Base-by-base conservation (phyloP, 176 grass and related monocot species). In the Zea luxurians region DNA sequence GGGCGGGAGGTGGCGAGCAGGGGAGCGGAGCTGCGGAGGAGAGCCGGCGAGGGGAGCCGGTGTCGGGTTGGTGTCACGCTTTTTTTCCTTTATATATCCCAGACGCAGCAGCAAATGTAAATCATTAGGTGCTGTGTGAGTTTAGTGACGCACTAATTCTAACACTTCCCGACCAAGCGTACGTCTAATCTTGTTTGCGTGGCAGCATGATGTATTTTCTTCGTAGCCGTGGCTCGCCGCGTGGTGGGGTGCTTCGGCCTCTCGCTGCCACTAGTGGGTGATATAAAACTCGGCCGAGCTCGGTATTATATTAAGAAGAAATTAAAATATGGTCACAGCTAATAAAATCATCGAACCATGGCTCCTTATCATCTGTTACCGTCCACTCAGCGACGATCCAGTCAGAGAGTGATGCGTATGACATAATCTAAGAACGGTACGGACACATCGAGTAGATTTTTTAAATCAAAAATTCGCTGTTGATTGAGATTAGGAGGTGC, bases 1-100 rank as follows among this genome's bases (percentile, higher is more conserved):
- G 86, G 83, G 82, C 78, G 82, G 82, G 82, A 84, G 79, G 80
- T 75, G 86, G 86, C 80, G 48, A 37, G 80, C 68, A 77, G 74
- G 8, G 47, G 73, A 18, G 27, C 27, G 83, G 80, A 73, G 63
- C 71, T 53, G 64, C 53, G 41, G 71, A 68, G 15, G 66, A 4
- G 38, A 74, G 3, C 27, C 27, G 8, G 55, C 17, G 64, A 65
- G 48, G 43, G 64, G 13, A 38, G 61, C 42, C 42, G 44, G 48
- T 64, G 57, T 18, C 13, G 42, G 59, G 85, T 68, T 74, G 74
- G 66, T 84, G 83, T 63, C 69, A 62, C 68, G 73, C 61, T 37
- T 53, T 61, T 61, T 2, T 15, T 45, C 1, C 12, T 4, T 17
- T 46, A 7, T 27, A 27, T 27, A 74, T 85, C 37, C 47, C 17